Percentiles rank a stretch among this genome's conserved stretches.
These are phyloP conservation scores for Phytophthora pisi DNA, from an alignment of 352 stramenopile genomes.

Conservation along the genomic window DNA sequence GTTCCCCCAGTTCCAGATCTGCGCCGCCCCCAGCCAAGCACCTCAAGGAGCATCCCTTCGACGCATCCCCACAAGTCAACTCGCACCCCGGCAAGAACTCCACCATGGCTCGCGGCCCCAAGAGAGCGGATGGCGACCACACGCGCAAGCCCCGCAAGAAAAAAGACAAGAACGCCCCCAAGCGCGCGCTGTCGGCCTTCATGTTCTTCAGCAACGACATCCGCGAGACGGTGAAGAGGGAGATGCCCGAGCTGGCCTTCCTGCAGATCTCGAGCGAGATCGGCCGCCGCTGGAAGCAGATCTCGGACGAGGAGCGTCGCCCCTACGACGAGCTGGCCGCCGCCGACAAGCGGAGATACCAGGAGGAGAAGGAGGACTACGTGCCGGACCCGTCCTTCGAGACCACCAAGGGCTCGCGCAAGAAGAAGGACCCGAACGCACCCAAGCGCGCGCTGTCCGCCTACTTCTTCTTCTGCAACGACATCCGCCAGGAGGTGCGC, in stretches of 20 bases:
- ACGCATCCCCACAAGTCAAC: too few relatives aligned
- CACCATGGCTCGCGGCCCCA: conserved; percentile 74
- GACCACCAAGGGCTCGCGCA: conserved; percentile 59
- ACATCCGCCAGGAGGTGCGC: conserved; percentile 90
- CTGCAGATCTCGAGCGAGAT: conserved; percentile 89
- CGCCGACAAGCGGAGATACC: conserved; percentile 87
- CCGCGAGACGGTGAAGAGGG: conserved; percentile 87
- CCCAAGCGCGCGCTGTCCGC: conserved; percentile 95
- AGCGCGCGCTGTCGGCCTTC: conserved; percentile 89
- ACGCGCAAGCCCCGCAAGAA: conserved; percentile 87
- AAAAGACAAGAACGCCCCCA: conserved; percentile 93
- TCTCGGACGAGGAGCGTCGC: conserved; percentile 65
- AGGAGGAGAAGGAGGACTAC: conserved; percentile 91
- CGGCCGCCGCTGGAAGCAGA: conserved; percentile 82
- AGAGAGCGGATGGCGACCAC: conserved; percentile 68
- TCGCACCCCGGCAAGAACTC: conserved; percentile 26
- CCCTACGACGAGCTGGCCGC: conserved; percentile 87
- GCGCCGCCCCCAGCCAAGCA: conserved; percentile 20
- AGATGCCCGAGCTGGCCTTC: conserved; percentile 88
- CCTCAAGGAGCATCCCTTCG: too few relatives aligned
- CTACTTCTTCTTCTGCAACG: conserved; percentile 97
- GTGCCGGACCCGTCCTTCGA: conserved; percentile 86
- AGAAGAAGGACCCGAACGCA: conserved; percentile 93
- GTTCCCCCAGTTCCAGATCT: too few relatives aligned
- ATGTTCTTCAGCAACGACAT: conserved; percentile 94